phyloP scores from a whole-genome alignment of 2,329 filamentous ascomycete genomes.

The Gnomoniopsis sp. region DNA sequence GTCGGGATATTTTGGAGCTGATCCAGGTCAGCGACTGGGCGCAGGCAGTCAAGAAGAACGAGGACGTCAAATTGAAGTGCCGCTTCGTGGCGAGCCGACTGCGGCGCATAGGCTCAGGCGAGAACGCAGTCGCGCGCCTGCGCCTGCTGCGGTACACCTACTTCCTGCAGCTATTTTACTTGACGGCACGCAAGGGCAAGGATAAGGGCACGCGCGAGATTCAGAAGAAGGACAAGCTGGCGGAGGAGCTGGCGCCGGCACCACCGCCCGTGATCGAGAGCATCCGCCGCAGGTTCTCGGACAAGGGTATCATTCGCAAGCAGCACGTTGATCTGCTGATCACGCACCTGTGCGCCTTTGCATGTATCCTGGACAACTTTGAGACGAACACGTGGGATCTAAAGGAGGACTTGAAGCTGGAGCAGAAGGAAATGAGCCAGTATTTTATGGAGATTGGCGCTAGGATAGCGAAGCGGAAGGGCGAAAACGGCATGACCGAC shows the following conservation, averaged over 20 bases:
- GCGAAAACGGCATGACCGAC: constrained; percentile 52
- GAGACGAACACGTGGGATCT: constrained; percentile 68
- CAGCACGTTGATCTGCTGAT: constrained; percentile 69
- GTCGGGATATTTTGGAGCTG: constrained; percentile 61
- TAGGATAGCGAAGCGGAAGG: constrained; percentile 57
- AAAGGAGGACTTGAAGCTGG: constrained; percentile 67
- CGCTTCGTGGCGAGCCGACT: constrained; percentile 65
- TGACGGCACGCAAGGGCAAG: constrained; percentile 41
- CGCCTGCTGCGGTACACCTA: constrained; percentile 59
- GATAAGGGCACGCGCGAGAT: constrained; percentile 48
- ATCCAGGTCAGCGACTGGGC: constrained; percentile 74
- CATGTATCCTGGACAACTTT: constrained; percentile 70
- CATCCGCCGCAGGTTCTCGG: constrained; percentile 67
- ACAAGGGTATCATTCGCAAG: constrained; percentile 62
- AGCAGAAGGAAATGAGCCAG: constrained; percentile 65
- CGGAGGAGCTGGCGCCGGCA: constrained; percentile 52
- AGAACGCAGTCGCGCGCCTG: constrained; percentile 49
- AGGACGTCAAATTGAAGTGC: constrained; percentile 55
- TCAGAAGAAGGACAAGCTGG: constrained; percentile 60
- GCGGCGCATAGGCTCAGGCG: constrained; percentile 47
- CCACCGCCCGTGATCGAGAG: constrained; percentile 62
- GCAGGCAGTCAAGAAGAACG: constrained; percentile 57
- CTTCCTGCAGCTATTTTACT: constrained; percentile 53
- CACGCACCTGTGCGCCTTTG: constrained; percentile 69
- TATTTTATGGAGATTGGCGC: constrained; percentile 78